Evolutionary conservation across 2,329 filamentous ascomycete species (phyloP).

Genomic region (Diplodia corticola): DNA sequence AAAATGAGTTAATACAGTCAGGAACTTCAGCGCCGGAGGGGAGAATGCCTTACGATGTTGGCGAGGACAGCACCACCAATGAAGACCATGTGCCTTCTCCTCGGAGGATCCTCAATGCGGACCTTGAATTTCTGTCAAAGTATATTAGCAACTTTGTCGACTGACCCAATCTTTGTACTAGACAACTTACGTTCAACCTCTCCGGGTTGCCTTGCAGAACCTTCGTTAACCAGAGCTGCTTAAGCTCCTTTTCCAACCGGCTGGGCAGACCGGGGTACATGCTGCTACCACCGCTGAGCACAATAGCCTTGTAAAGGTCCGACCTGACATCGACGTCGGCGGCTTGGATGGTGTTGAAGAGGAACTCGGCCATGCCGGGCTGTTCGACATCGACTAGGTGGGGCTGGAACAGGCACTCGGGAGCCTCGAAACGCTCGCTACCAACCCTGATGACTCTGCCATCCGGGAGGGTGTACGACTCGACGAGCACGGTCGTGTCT

Average conservation of each 20-base stretch:
- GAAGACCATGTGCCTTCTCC: conserved; percentile 99
- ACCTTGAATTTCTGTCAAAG: conserved; percentile 88
- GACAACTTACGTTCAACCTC: conserved; percentile 65
- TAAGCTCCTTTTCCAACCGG: conserved; percentile 94
- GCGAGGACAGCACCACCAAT: conserved; percentile 92
- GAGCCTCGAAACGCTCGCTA: conserved; percentile 95
- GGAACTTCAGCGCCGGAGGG: conserved; percentile 21
- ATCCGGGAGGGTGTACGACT: conserved; percentile 96
- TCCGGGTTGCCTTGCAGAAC: conserved; percentile 91
- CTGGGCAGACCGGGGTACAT: conserved; percentile 98
- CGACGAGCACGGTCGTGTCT: conserved; percentile 94
- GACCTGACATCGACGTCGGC: conserved; percentile 94
- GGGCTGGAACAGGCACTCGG: conserved; percentile 97
- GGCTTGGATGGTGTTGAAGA: conserved; percentile 98
- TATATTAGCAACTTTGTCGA: conserved; percentile 26
- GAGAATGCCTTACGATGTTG: conserved; percentile 66
- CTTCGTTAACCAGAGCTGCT: conserved; percentile 95
- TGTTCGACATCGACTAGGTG: conserved; percentile 98
- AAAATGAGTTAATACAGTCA: conserved; percentile 15
- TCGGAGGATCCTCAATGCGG: conserved; percentile 94
- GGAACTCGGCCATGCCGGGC: conserved; percentile 91
- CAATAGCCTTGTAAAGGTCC: conserved; percentile 95
- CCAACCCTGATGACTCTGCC: conserved; percentile 94
- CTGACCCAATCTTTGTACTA: too few species aligned
- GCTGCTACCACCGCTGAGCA: conserved; percentile 93